Percentiles rank a stretch among this genome's conserved stretches.
These are phyloP conservation scores for Huntiella savannae DNA, from an alignment of 2,329 filamentous ascomycete genomes.

Conservation along the genomic window DNA sequence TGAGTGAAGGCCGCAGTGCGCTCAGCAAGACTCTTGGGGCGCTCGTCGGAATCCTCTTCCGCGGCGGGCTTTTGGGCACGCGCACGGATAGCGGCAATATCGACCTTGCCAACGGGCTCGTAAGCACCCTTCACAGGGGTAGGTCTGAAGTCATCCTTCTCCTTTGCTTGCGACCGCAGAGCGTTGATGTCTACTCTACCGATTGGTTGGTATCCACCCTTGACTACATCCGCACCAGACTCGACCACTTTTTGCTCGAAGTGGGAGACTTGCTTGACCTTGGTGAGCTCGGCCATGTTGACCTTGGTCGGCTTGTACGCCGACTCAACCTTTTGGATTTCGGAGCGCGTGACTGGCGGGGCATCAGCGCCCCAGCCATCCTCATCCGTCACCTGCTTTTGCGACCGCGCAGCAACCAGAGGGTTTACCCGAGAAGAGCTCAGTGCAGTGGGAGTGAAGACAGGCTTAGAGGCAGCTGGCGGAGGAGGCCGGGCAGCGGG, in stretches of 20 bases:
- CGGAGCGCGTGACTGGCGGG: slow-evolving; percentile 67
- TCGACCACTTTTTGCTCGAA: slow-evolving; percentile 24
- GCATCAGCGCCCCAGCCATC: slow-evolving; percentile 95
- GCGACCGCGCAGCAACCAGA: slow-evolving; percentile 44
- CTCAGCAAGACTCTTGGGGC: slow-evolving; percentile 50
- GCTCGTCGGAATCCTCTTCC: slow-evolving; percentile 17
- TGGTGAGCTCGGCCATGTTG: slow-evolving; percentile 70
- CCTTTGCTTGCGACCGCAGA: slow-evolving; percentile 57
- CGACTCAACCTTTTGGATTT: slow-evolving; percentile 78
- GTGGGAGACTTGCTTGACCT: slow-evolving; percentile 30
- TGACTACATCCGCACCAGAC: slow-evolving; percentile 44
- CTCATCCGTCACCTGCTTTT: slow-evolving; percentile 43
- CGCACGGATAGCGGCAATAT: slow-evolving; percentile 83
- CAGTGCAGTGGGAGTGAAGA: slow-evolving; percentile 57
- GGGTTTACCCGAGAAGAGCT: slow-evolving; percentile 43
- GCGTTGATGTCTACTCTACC: slow-evolving; percentile 96
- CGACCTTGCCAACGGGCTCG: slow-evolving; percentile 87
- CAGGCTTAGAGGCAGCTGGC: slow-evolving; percentile 69
- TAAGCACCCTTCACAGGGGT: slow-evolving; percentile 80
- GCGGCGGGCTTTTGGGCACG: slow-evolving; percentile 48
- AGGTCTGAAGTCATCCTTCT: slow-evolving; percentile 57
- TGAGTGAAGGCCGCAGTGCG: slow-evolving; percentile 54
- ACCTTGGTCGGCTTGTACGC: slow-evolving; percentile 94
- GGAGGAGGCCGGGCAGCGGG: slow-evolving; percentile 27
- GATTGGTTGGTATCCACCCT: slow-evolving; percentile 76